These are phyloP conservation scores for Mucor plumbeus DNA, from an alignment of 371 early-diverging fungal genomes.

Conservation along the genomic window DNA sequence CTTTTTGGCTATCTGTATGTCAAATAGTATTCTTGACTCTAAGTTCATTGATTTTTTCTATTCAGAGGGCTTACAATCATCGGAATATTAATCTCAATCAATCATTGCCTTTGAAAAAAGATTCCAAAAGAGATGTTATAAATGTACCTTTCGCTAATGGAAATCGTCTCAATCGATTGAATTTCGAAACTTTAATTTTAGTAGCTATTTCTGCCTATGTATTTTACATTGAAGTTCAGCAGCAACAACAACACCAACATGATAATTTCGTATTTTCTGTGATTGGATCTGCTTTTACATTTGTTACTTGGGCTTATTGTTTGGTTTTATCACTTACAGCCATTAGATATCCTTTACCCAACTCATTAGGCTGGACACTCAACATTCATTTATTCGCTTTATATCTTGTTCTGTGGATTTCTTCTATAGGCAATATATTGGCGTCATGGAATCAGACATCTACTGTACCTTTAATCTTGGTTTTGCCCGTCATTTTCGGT, in stretches of 20 bases:
- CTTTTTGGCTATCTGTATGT: background rate
- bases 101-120: conserved; percentile 2
- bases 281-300: background rate
- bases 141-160: conserved; percentile 10
- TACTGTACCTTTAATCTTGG: background rate
- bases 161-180: conserved; percentile 11
- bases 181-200: conserved; percentile 15
- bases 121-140: conserved; percentile 10
- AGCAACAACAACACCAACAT: background rate
- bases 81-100: background rate
- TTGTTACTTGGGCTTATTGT: conserved; percentile 28
- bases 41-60: conserved; percentile 22
- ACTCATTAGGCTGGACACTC: conserved; percentile 32
- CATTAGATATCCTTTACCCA: conserved; percentile 19
- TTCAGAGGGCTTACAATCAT: conserved; percentile 24
- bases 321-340: conserved; percentile 23
- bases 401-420: conserved; percentile 21
- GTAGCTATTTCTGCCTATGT: conserved; percentile 5
- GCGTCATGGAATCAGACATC: background rate
- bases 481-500: conserved; percentile 20
- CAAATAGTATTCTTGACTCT: background rate
- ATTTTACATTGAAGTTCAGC: background rate
- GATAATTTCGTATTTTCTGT: background rate
- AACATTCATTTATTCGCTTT: conserved; percentile 41
- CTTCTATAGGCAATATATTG: conserved; percentile 13